These are phyloP conservation scores for Buxus sempervirens DNA, from an alignment of 164 flowering plant genomes.

Conservation along the genomic window DNA sequence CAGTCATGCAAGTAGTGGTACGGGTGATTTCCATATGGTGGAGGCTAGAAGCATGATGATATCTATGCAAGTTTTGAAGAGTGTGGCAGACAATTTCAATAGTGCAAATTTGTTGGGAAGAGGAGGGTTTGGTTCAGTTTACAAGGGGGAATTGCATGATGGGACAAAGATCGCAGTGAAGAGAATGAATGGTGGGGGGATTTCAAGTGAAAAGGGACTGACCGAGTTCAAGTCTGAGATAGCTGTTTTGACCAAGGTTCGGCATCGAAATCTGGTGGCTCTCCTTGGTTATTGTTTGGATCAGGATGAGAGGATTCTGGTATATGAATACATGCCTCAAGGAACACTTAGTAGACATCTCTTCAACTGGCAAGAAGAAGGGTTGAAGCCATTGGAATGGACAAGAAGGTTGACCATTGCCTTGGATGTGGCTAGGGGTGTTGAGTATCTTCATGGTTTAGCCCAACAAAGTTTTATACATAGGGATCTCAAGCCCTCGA, in stretches of 20 bases:
- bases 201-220: slow-evolving; percentile 62
- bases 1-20: slow-evolving; percentile 43
- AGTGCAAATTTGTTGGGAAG: slow-evolving; percentile 67
- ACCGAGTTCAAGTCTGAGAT: slow-evolving; percentile 87
- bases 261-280: slow-evolving; percentile 83
- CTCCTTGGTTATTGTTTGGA: slow-evolving; percentile 89
- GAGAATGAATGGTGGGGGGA: slow-evolving; percentile 78
- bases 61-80: slow-evolving; percentile 68
- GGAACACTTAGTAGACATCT: slow-evolving; percentile 75
- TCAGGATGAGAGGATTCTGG: slow-evolving; percentile 84
- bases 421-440: slow-evolving; percentile 93
- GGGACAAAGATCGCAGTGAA: slow-evolving; percentile 96
- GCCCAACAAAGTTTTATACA: slow-evolving; percentile 89
- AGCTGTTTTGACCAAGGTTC: slow-evolving; percentile 78
- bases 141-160: slow-evolving; percentile 90
- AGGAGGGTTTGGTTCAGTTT: slow-evolving; percentile 96
- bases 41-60: slow-evolving; percentile 80
- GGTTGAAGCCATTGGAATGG: slow-evolving; percentile 81
- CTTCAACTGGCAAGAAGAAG: slow-evolving; percentile 71
- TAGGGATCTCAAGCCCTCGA: slow-evolving; percentile 91
- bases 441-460: slow-evolving; percentile 82
- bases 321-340: slow-evolving; percentile 92
- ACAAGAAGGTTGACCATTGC: slow-evolving; percentile 67
- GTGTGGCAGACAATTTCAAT: slow-evolving; percentile 84
- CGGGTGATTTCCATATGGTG: slow-evolving; percentile 52